These are phyloP conservation scores for Suhomyces bokatorum DNA, from an alignment of 1,139 yeast genomes.

Conservation along the genomic window DNA sequence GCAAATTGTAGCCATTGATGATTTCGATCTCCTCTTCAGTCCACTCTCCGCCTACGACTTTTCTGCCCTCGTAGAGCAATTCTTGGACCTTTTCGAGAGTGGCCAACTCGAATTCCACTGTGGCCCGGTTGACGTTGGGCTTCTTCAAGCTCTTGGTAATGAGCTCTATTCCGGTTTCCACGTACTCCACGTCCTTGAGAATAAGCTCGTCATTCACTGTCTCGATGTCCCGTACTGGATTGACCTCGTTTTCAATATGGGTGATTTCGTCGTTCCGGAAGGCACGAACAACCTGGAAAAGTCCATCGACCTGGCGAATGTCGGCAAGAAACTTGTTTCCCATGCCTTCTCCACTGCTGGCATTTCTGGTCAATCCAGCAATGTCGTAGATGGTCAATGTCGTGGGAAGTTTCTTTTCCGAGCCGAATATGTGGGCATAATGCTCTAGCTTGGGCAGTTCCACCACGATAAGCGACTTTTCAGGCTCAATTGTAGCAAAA, in stretches of 20 bases:
- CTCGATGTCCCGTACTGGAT: constrained; percentile 67
- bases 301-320: constrained; percentile 72
- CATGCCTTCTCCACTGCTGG: constrained; percentile 73
- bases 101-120: constrained; percentile 43
- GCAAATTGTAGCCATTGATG: constrained; percentile 57
- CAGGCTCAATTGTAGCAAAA: constrained; percentile 77
- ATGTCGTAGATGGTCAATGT: constrained; percentile 65
- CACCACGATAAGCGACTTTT: constrained; percentile 60
- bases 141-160: constrained; percentile 43
- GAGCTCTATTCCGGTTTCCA: constrained; percentile 56
- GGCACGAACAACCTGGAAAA: constrained; percentile 70
- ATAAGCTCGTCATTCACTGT: constrained; percentile 72
- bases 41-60: constrained; percentile 50
- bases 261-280: constrained; percentile 68
- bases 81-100: constrained; percentile 52
- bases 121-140: constrained; percentile 31
- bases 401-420: constrained; percentile 55
- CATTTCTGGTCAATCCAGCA: constrained; percentile 75
- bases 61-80: constrained; percentile 57
- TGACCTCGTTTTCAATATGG: constrained; percentile 63
- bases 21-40: constrained; percentile 54
- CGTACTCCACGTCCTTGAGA: constrained; percentile 68
- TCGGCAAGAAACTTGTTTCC: constrained; percentile 75
- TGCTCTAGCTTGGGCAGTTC: constrained; percentile 53
- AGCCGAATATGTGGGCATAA: constrained; percentile 44